Conservation (phyloP, 148 eudicot species). For the Amaranthus hypochondriacus region DNA sequence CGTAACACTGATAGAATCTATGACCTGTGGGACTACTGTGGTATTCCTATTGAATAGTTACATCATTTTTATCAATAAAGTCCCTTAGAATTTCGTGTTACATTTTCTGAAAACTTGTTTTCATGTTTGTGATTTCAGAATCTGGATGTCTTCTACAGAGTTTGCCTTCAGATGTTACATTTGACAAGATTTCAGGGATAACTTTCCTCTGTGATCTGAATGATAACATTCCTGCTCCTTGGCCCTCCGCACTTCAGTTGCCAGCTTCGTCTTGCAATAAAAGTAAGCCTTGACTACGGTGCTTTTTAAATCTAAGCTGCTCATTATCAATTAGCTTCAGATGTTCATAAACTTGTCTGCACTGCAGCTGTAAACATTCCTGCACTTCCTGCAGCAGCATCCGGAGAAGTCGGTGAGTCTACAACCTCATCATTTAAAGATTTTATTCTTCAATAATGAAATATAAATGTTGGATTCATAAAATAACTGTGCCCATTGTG, state of each 20-base stretch:
- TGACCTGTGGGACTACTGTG: no score
- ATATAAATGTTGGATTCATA: not conserved
- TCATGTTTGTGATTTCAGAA: constrained; percentile 33
- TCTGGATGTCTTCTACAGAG: constrained; percentile 95
- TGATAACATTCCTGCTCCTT: constrained; percentile 93
- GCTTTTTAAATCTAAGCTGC: not conserved
- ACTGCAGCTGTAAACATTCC: constrained; percentile 71
- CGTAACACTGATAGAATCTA: not conserved
- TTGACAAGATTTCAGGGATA: constrained; percentile 67
- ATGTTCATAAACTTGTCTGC: constrained; percentile 13
- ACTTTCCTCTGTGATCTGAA: constrained; percentile 93
- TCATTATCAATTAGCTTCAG: constrained; percentile 4
- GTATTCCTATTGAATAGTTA: not conserved
- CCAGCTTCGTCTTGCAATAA: constrained; percentile 79
- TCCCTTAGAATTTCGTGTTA: not conserved
- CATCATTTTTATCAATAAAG: not conserved
- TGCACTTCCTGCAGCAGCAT: constrained; percentile 93
- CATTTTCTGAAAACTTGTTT: not conserved
- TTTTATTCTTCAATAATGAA: not conserved
- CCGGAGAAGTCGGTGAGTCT: constrained; percentile 67
- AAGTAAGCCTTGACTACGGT: constrained; percentile 41
- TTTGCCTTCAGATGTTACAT: constrained; percentile 79
- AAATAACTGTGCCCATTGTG: no score
- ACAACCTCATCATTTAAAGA: not conserved
- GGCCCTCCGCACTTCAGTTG: constrained; percentile 75